Evolutionary conservation across 345 rosid genomes (phyloP), one percentile per base, ranked within the genome.

Genomic region (Capsella bursapastoris): DNA sequence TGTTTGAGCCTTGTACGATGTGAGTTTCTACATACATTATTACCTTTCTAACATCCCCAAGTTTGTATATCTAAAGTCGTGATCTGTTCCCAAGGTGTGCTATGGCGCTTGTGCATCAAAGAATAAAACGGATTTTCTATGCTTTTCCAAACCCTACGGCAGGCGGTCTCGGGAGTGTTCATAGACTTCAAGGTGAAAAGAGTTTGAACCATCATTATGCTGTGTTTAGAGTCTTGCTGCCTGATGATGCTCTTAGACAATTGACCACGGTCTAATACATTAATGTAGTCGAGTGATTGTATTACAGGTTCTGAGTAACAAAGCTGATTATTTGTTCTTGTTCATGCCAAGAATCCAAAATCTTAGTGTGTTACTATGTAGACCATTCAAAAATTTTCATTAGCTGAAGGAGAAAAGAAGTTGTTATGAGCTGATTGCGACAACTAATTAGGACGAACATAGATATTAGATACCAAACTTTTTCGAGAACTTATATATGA

Each of bases 151-250:
- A 94, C 70, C 82, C 82, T 4, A 77, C 65, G 3, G 87, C 88
- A 2, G 95, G 98, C 4, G 89, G 91, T 3, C 64, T 91, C 35
- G 96, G 96, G 63, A 83, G 97, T 27, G 77, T 89, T 82, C 83
- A 88, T 66, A 88, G 93, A 31, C 81, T 89, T 5, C 98, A 91
- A 68, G 98, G 97, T 2, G 96, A 89, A 80, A 91, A 84, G 77
- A 87, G 97, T 84, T 84, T 91, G 78, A 94, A 91, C 76, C 98
- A 91, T 83, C 96, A 89, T 81, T 91, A 91, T 52, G 98, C 97
- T 8, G 97, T 87, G 65, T 93, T 91, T 87, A 85, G 91, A 79
- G 88, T 94, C 9, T 43, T 81, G 57, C 6, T 88, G 45, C 93
- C 90, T 29, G 73, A 35, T 1, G 25, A 4, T 16, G 62, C 48